phyloP scores from a whole-genome alignment of 1,139 yeast genomes.

The Blastobotrys ciferrii region DNA sequence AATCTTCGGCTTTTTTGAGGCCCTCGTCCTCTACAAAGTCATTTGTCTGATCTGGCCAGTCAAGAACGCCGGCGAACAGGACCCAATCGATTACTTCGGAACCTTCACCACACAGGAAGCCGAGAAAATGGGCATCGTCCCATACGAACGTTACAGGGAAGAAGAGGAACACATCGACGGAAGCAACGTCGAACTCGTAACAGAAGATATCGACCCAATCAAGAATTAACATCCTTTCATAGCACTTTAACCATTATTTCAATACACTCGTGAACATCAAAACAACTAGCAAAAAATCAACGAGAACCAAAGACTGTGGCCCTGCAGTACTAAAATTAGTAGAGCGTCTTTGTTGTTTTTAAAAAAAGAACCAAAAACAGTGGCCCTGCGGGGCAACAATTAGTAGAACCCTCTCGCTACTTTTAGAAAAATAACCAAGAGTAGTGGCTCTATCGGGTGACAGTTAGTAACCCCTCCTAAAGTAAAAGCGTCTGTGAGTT shows the following conservation, averaged over 20 bases:
- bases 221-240: neutral
- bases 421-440: too few relatives aligned
- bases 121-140: constrained; percentile 6
- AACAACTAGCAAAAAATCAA: too few relatives aligned
- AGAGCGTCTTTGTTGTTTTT: too few relatives aligned
- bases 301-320: too few relatives aligned
- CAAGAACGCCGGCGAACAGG: constrained; percentile 35
- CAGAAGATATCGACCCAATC: neutral
- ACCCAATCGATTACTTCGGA: constrained; percentile 40
- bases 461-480: too few relatives aligned
- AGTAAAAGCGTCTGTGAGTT: too few relatives aligned
- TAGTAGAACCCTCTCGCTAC: too few relatives aligned
- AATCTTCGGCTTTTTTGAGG: constrained; percentile 42
- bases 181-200: neutral
- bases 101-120: constrained; percentile 13
- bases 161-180: neutral
- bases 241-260: neutral
- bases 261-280: too few relatives aligned
- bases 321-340: too few relatives aligned
- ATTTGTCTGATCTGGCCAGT: constrained; percentile 41
- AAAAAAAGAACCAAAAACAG: too few relatives aligned
- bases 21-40: constrained; percentile 41
- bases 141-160: constrained; percentile 1
- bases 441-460: too few relatives aligned
- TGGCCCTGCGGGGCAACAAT: too few relatives aligned